Evolutionary conservation across 306 rosid species (phyloP).

Genomic region (Pterocarpus santalinus): DNA sequence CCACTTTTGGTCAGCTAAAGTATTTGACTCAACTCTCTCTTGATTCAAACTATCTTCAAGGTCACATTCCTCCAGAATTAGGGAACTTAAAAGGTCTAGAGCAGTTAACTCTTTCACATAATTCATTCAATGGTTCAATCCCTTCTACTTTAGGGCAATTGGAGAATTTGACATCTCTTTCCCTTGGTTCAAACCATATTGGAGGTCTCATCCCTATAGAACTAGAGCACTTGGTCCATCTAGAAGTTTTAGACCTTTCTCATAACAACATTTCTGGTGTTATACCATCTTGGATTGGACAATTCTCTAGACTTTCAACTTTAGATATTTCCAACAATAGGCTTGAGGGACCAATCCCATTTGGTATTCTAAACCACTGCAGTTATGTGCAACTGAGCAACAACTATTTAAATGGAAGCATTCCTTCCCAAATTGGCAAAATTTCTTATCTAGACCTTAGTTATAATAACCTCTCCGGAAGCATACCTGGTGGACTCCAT

Average conservation of each 20-base stretch:
- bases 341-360: slow-evolving; percentile 32
- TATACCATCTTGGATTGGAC: background rate
- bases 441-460: slow-evolving; percentile 30
- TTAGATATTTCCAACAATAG: slow-evolving; percentile 39
- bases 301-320: background rate
- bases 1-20: slow-evolving; percentile 2
- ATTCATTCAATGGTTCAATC: slow-evolving; percentile 5
- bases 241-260: slow-evolving; percentile 12
- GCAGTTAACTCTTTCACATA: background rate
- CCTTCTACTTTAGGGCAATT: background rate
- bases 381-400: background rate
- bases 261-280: background rate
- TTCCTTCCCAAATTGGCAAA: slow-evolving; percentile 30
- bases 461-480: slow-evolving; percentile 17
- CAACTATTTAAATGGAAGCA: slow-evolving; percentile 31
- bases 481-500: background rate
- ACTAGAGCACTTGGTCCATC: background rate
- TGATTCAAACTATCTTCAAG: slow-evolving; percentile 19
- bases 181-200: background rate
- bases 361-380: background rate
- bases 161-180: background rate
- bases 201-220: background rate
- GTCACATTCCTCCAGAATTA: background rate
- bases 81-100: background rate
- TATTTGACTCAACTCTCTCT: background rate